A percentile compares a stretch with the other conserved stretches of the same genome.
Conservation (phyloP, 2,329 filamentous ascomycete genomes). For the Sodiomyces alkalinus region DNA sequence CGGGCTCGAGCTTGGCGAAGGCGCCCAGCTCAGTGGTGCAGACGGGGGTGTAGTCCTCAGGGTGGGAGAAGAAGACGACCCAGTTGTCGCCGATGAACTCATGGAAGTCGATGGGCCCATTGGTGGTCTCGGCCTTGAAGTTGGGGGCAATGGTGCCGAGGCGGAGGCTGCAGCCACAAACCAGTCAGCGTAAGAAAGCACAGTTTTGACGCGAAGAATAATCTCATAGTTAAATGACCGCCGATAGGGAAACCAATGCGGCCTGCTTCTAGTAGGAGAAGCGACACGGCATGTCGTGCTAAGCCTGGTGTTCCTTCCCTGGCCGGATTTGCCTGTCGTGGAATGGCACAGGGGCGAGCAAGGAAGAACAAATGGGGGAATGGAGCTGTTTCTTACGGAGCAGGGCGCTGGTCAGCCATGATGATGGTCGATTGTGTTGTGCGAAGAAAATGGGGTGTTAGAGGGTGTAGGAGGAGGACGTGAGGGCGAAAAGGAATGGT, state of each 20-base stretch:
- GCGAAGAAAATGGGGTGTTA: background rate
- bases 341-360: slow-evolving; percentile 1
- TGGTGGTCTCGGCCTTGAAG: slow-evolving; percentile 70
- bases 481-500: no score
- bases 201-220: no score
- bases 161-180: slow-evolving; percentile 32
- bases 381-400: slow-evolving; percentile 10
- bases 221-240: no score
- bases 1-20: slow-evolving; percentile 75
- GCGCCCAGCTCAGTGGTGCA: slow-evolving; percentile 93
- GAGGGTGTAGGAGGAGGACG: background rate
- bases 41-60: slow-evolving; percentile 83
- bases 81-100: slow-evolving; percentile 66
- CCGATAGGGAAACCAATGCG: no score
- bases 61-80: slow-evolving; percentile 75
- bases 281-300: no score
- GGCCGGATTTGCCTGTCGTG: no score
- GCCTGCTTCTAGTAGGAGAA: no score
- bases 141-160: slow-evolving; percentile 58
- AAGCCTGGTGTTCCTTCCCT: no score
- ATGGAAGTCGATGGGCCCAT: slow-evolving; percentile 69
- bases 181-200: background rate
- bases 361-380: slow-evolving; percentile 1
- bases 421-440: slow-evolving; percentile 3
- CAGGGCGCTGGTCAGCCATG: slow-evolving; percentile 9